phyloP scores from a whole-genome alignment of 805 yeast species.

The Saccharomycopsis guyanensis region DNA sequence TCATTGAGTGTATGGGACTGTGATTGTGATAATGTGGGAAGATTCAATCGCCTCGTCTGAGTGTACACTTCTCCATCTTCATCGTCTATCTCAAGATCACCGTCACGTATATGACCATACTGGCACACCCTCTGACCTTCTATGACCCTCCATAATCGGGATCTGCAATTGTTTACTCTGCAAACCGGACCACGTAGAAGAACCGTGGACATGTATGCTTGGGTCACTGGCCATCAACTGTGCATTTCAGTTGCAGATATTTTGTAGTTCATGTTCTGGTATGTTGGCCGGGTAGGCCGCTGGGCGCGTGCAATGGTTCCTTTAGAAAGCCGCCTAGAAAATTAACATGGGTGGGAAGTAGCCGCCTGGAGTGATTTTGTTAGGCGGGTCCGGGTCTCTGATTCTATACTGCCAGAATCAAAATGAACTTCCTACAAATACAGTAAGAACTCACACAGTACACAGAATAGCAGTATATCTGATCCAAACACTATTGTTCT shows the following conservation, averaged over 20 bases:
- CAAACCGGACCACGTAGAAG: slow-evolving; percentile 76
- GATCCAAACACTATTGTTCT: no score
- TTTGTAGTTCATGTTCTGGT: not conserved
- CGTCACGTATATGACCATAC: slow-evolving; percentile 83
- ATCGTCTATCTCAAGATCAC: slow-evolving; percentile 70
- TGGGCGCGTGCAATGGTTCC: no score
- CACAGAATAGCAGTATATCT: no score
- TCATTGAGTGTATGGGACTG: slow-evolving; percentile 24
- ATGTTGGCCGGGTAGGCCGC: no score
- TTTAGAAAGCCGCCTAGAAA: no score
- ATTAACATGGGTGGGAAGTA: no score
- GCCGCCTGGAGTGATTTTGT: no score
- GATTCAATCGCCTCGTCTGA: slow-evolving; percentile 47
- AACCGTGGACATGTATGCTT: slow-evolving; percentile 6
- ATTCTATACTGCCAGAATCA: no score
- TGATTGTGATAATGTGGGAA: slow-evolving; percentile 38
- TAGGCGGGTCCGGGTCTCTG: no score
- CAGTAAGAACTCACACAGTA: no score
- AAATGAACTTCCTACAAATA: no score
- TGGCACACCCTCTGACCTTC: slow-evolving; percentile 84
- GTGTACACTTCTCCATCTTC: slow-evolving; percentile 61
- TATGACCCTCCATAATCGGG: slow-evolving; percentile 59
- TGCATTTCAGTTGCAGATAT: not conserved
- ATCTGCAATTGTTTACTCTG: slow-evolving; percentile 85
- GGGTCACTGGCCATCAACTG: not conserved